phyloP scores from a whole-genome alignment of 495 filamentous ascomycete genomes.

The Friedmanniomyces simplex region DNA sequence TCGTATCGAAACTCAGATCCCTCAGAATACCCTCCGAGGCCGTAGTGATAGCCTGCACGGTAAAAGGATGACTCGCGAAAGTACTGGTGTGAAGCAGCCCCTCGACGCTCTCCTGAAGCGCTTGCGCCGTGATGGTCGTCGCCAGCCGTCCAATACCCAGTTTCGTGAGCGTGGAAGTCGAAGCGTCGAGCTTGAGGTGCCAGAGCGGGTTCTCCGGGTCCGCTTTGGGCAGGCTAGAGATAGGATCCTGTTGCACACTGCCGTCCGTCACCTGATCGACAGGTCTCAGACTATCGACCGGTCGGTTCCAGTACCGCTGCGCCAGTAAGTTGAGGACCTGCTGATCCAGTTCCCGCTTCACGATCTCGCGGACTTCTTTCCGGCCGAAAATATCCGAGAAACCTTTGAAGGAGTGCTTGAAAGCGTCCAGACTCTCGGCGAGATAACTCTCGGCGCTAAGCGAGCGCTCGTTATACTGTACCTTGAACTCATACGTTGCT shows the following conservation, averaged over 20 bases:
- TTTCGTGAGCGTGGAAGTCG: conserved; percentile 79
- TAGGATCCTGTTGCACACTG: conserved; percentile 54
- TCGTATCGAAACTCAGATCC: conserved; percentile 90
- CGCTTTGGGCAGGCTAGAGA: conserved; percentile 69
- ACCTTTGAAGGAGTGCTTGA: conserved; percentile 95
- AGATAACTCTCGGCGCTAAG: conserved; percentile 93
- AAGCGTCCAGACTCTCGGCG: conserved; percentile 84
- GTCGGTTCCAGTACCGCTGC: conserved; percentile 94
- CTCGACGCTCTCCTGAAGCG: conserved; percentile 79
- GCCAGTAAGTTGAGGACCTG: conserved; percentile 92
- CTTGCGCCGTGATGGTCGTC: conserved; percentile 76
- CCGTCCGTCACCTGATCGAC: conserved; percentile 48
- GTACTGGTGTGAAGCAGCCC: conserved; percentile 64
- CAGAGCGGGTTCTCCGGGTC: conserved; percentile 78
- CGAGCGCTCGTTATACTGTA: conserved; percentile 96
- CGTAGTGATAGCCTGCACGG: conserved; percentile 79
- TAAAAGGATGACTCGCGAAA: conserved; percentile 83
- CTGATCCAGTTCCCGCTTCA: conserved; percentile 90
- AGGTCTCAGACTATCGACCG: conserved; percentile 45
- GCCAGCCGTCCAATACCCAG: conserved; percentile 87
- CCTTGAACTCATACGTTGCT: conserved; percentile 97
- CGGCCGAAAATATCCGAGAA: conserved; percentile 86
- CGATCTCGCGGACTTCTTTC: conserved; percentile 72
- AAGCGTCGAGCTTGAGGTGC: conserved; percentile 90
- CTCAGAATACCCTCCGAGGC: conserved; percentile 80